Conservation (phyloP, 129 eudicot genomes). For the Lactuca saligna region DNA sequence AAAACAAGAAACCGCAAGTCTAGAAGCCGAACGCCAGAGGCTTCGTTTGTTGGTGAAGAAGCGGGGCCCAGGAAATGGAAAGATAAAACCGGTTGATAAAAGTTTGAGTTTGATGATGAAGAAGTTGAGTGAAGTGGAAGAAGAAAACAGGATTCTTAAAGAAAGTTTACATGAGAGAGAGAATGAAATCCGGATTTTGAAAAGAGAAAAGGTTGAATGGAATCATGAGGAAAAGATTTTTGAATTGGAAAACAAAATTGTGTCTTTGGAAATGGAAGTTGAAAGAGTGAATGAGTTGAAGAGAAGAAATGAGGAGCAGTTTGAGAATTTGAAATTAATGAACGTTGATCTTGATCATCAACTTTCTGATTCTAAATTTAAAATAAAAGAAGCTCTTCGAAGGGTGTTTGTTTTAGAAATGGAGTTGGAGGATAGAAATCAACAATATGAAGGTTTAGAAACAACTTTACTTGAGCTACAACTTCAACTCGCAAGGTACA, state of each 20-base stretch:
- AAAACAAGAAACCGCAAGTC: slow-evolving; percentile 41
- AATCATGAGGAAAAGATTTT: slow-evolving; percentile 36
- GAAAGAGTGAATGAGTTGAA: slow-evolving; percentile 44
- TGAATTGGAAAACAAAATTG: slow-evolving; percentile 38
- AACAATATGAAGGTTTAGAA: slow-evolving; percentile 63
- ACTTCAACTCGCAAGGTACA: slow-evolving; percentile 77
- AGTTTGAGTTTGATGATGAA: slow-evolving; percentile 39
- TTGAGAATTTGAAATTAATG: slow-evolving; percentile 56
- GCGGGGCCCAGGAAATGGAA: slow-evolving; percentile 46
- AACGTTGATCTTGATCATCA: slow-evolving; percentile 80
- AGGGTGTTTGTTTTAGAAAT: slow-evolving; percentile 67
- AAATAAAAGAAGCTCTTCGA: slow-evolving; percentile 50
- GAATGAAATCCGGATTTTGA: slow-evolving; percentile 38
- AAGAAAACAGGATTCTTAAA: slow-evolving; percentile 62
- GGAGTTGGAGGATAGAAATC: slow-evolving; percentile 66
- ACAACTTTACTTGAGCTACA: slow-evolving; percentile 82
- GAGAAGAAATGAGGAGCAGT: slow-evolving; percentile 48
- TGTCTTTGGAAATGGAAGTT: slow-evolving; percentile 38
- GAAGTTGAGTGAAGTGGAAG: slow-evolving; percentile 53
- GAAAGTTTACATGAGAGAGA: slow-evolving; percentile 51
- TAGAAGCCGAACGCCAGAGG: slow-evolving; percentile 81
- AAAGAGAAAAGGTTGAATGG: slow-evolving; percentile 26
- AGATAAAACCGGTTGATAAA: slow-evolving; percentile 37
- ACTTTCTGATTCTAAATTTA: slow-evolving; percentile 50
- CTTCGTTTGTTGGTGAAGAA: slow-evolving; percentile 57